Conservation (phyloP, 2,329 filamentous ascomycete species). For the Ceratocystis cacaofunesta region DNA sequence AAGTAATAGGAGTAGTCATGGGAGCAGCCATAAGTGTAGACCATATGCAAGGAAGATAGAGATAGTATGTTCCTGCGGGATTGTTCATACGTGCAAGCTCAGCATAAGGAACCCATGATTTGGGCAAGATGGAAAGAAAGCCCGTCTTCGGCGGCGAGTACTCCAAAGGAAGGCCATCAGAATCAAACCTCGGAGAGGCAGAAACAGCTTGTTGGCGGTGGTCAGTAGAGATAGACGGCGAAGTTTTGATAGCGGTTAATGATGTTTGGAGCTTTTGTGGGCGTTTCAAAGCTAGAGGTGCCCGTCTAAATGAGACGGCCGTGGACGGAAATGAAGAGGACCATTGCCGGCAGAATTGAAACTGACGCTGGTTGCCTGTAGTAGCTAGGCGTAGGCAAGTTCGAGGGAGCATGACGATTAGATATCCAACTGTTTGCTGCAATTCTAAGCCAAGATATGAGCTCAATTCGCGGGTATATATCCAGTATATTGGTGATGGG, state of each 20-base stretch:
- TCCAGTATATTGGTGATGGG: neutral
- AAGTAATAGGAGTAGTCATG: constrained; percentile 44
- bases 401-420: neutral
- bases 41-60: constrained; percentile 75
- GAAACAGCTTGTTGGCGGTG: neutral
- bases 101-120: constrained; percentile 61
- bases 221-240: neutral
- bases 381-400: neutral
- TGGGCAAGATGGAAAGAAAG: constrained; percentile 53
- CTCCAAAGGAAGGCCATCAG: constrained; percentile 18
- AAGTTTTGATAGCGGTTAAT: neutral
- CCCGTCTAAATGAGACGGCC: neutral
- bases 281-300: neutral
- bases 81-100: constrained; percentile 72
- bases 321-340: neutral
- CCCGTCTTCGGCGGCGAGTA: constrained; percentile 60
- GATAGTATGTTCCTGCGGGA: constrained; percentile 67
- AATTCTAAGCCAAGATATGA: neutral
- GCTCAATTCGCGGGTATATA: neutral
- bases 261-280: neutral
- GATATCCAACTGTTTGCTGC: neutral
- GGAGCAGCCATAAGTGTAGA: constrained; percentile 69
- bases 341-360: constrained; percentile 5
- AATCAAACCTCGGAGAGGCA: neutral
- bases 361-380: neutral